Percentiles rank a stretch among this genome's conserved stretches.
Evolutionary conservation across 257 asterid species (phyloP).

Genomic region (Penstemon barbatus): DNA sequence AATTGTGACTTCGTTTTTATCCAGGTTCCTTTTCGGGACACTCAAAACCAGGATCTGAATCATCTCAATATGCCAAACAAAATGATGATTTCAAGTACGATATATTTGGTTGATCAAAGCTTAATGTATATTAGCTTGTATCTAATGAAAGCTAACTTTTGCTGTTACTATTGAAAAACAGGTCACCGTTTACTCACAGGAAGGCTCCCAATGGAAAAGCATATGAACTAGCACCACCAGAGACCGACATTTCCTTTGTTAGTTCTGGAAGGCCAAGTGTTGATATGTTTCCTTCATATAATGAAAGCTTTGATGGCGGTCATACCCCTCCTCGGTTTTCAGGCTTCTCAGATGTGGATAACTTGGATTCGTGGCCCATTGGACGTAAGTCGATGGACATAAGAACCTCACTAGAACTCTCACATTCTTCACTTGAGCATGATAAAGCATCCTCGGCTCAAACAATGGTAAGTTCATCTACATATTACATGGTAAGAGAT

Average conservation of each 20-base stretch:
- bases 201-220: slow-evolving; percentile 73
- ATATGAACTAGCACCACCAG: slow-evolving; percentile 65
- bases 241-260: slow-evolving; percentile 80
- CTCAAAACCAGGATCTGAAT: slow-evolving; percentile 39
- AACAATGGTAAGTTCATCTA: slow-evolving; percentile 39
- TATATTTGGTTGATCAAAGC: slow-evolving; percentile 12
- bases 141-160: slow-evolving; percentile 18
- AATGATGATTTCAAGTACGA: slow-evolving; percentile 47
- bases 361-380: slow-evolving; percentile 41
- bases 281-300: slow-evolving; percentile 51
- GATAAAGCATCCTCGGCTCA: slow-evolving; percentile 44
- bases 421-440: slow-evolving; percentile 40
- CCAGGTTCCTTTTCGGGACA: slow-evolving; percentile 44
- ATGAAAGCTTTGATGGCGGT: slow-evolving; percentile 52
- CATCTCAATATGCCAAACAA: slow-evolving; percentile 34
- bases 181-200: slow-evolving; percentile 80
- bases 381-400: slow-evolving; percentile 61
- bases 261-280: slow-evolving; percentile 67
- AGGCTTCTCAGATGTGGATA: slow-evolving; percentile 62
- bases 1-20: not conserved
- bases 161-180: slow-evolving; percentile 28
- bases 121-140: slow-evolving; percentile 10
- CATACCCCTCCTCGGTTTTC: slow-evolving; percentile 74
- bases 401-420: slow-evolving; percentile 47
- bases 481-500: not conserved